phyloP scores from a whole-genome alignment of 352 stramenopile species.

The Pilasporangium apinafurcum region DNA sequence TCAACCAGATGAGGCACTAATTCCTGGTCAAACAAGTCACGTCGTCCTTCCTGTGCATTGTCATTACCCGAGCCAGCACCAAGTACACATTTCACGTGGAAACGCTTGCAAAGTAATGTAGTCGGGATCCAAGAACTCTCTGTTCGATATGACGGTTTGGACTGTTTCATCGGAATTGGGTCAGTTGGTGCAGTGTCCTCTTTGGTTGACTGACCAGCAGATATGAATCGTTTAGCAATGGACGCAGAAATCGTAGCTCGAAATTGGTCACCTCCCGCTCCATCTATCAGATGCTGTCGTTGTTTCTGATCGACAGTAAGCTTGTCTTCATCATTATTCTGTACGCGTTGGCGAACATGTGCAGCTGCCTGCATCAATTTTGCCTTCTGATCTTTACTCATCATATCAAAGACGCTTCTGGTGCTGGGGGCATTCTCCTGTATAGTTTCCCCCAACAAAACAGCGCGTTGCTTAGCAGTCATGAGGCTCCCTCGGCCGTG shows the following conservation, averaged over 20 bases:
- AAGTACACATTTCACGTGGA: slow-evolving; percentile 53
- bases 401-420: slow-evolving; percentile 57
- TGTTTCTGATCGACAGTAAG: slow-evolving; percentile 1
- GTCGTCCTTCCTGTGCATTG: slow-evolving; percentile 15
- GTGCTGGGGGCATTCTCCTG: not conserved
- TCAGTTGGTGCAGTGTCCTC: slow-evolving; percentile 3
- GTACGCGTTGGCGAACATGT: too few relatives aligned
- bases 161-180: not conserved
- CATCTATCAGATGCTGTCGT: slow-evolving; percentile 29
- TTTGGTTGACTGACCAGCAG: slow-evolving; percentile 16
- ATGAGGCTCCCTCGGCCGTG: slow-evolving; percentile 21
- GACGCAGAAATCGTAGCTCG: slow-evolving; percentile 71
- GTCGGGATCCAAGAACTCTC: slow-evolving; percentile 59
- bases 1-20: slow-evolving; percentile 67
- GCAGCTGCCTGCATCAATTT: slow-evolving; percentile 34
- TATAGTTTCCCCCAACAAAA: slow-evolving; percentile 21
- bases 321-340: slow-evolving; percentile 2
- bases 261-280: slow-evolving; percentile 34
- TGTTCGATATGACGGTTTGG: slow-evolving; percentile 41
- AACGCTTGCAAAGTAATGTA: slow-evolving; percentile 76
- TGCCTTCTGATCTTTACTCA: slow-evolving; percentile 31
- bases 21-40: slow-evolving; percentile 63
- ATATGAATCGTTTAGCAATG: slow-evolving; percentile 78
- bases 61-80: slow-evolving; percentile 20
- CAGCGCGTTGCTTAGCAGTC: slow-evolving; percentile 44